Base-by-base conservation (phyloP, 371 early-diverging fungal species). In the Zychaea mexicana region DNA sequence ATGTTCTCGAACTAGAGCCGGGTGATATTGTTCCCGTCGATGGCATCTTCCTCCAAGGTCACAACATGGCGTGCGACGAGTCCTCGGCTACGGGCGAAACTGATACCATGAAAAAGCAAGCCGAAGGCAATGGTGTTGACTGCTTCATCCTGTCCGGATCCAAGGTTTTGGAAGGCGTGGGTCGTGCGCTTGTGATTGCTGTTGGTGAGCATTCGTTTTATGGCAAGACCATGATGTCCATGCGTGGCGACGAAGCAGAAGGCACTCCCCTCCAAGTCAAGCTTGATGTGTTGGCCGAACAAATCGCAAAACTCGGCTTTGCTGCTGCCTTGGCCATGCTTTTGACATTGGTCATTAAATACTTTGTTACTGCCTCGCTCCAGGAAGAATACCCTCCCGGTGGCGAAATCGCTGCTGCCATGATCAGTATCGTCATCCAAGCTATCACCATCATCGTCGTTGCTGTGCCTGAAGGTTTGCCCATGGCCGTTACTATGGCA, bases 401-500 rank as follows among this genome's bases (percentile, higher is more conserved):
- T 38, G 77, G 68, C 52, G 83, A 84, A 26, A 85, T 94, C 65
- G 83, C 88, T 61, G 83, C 90, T 39, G 71, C 84, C 36, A 81
- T 95, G 73, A 81, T 94, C 61, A 84, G 85, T 54, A 92, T 96
- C 62, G 76, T 88, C 55, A 90, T 93, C 59, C 91, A 93, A 71
- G 87, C 90, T 15, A 92, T 93, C 62, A 94, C 97, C 12, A 90
- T 98, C 56, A 90, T 97, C 45, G 98, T 96, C 12, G 97, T 97
- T 27, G 96, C 97, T 46, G 97, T 98, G 6, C 98, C 99, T n/a
- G 99, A 98, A 82, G 99, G 99, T 55, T 80, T 98, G 46, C 99
- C 99, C 1, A 92, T 98, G 87, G 97, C 98, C 17, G 98, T 98
- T 28, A 97, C 99, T 12, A 87, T 98, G 62, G 88, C 98, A 24